Evolutionary conservation across 306 rosid genomes (phyloP), one percentile per base, ranked within the genome.

Genomic region (Gastrolobium bilobum): DNA sequence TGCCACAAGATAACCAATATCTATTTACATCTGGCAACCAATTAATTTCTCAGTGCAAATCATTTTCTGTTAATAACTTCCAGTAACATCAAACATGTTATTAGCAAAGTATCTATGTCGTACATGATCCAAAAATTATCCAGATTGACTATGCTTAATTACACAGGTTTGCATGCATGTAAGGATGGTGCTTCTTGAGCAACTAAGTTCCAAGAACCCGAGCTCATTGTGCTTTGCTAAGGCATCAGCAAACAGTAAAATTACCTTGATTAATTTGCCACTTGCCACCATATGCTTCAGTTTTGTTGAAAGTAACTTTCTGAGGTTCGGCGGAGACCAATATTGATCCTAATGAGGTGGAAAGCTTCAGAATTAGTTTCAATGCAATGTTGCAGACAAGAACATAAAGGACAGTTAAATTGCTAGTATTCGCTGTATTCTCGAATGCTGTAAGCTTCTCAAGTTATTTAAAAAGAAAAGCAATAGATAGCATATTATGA

Each of bases 231-330:
- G 26, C 39, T 37, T 4, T 15, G 15, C 26, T 43, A 73, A 9
- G 54, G 39, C 76, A 81, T 59, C 54, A 50, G 57, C 59, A 20
- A 29, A 68, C 48, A 69, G 63, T 42, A 40, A 68, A 69, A 38
- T 73, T 92, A 94, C 98, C 98, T 94, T 94, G 46, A 84, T 78
- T 82, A 94, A 75, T 85, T 87, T 94, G 73, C 98, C 94, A 50
- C 73, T 89, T 74, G 88, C 83, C 43, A 85, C 65, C 98, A 94
- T 89, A 78, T 92, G 93, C 91, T 91, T 94, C 84, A 94, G 82
- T 84, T 92, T 92, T 31, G 91, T 56, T 44, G 96, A 85, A 60
- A 94, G 82, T 60, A 94, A 80, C 84, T 88, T 94, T 78, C 84
- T 79, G 75, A 94, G 94, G 91, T 86, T 92, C 26, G 94, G 87